These are phyloP conservation scores for Abrus pulchellus DNA, from an alignment of 306 rosid species.

Conservation along the genomic window DNA sequence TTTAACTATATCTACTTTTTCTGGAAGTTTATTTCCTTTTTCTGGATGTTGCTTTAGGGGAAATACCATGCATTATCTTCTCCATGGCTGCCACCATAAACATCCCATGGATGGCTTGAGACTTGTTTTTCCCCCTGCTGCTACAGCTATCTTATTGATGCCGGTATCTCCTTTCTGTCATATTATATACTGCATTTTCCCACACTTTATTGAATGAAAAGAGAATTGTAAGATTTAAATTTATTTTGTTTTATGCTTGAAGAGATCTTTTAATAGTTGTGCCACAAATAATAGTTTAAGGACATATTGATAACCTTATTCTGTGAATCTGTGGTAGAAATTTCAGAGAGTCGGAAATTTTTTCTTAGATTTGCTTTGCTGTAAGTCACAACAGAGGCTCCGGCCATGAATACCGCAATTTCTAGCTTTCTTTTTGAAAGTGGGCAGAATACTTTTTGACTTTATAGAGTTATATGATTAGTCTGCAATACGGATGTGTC, in stretches of 20 bases:
- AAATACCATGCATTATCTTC: slow-evolving; percentile 88
- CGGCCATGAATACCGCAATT: background rate
- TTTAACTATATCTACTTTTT: slow-evolving; percentile 5
- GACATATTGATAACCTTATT: slow-evolving; percentile 26
- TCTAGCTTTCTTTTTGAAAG: slow-evolving; percentile 37
- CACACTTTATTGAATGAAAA: slow-evolving; percentile 19
- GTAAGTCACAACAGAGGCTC: slow-evolving; percentile 24
- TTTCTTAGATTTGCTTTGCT: slow-evolving; percentile 20
- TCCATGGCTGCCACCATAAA: slow-evolving; percentile 98
- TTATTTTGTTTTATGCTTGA: slow-evolving; percentile 23
- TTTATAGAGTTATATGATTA: slow-evolving; percentile 29
- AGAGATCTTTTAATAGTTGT: slow-evolving; percentile 15
- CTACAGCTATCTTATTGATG: slow-evolving; percentile 73
- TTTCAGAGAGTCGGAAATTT: too few species aligned
- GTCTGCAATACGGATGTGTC: slow-evolving; percentile 26
- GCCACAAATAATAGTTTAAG: background rate
- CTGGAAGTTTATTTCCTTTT: slow-evolving; percentile 31
- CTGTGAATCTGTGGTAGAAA: background rate
- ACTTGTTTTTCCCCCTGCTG: slow-evolving; percentile 96
- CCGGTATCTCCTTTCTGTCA: slow-evolving; percentile 68
- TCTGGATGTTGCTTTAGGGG: slow-evolving; percentile 65
- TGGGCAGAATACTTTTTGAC: background rate
- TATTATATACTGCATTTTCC: slow-evolving; percentile 11
- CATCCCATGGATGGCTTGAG: slow-evolving; percentile 98
- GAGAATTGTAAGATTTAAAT: background rate